Evolutionary conservation across 2,329 filamentous ascomycete species (phyloP).

Genomic region (Eutypella sp.): DNA sequence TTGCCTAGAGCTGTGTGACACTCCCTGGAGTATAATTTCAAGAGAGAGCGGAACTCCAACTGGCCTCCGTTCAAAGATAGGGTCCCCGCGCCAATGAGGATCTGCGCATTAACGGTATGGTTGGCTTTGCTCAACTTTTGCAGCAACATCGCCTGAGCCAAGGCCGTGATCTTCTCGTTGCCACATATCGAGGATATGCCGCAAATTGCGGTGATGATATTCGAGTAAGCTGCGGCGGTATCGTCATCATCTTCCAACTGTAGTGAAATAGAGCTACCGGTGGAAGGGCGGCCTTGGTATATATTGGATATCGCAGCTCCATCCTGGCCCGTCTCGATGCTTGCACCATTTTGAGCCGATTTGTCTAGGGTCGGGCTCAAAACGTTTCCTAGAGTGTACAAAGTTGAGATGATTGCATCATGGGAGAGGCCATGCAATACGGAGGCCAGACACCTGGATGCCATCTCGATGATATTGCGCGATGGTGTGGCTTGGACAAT

Average conservation of each 20-base stretch:
- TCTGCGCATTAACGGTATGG: conserved; percentile 72
- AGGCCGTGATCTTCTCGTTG: conserved; percentile 86
- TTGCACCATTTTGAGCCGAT: conserved; percentile 47
- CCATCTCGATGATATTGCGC: conserved; percentile 64
- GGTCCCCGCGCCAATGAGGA: conserved; percentile 75
- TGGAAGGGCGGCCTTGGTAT: conserved; percentile 53
- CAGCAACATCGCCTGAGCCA: conserved; percentile 93
- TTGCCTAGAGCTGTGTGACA: conserved; percentile 68
- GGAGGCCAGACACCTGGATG: conserved; percentile 79
- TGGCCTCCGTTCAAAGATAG: conserved; percentile 73
- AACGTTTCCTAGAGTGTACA: conserved; percentile 95
- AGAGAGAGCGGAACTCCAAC: conserved; percentile 76
- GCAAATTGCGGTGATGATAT: conserved; percentile 93
- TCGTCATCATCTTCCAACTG: conserved; percentile 73
- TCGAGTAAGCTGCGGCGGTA: conserved; percentile 68
- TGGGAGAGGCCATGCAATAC: conserved; percentile 79
- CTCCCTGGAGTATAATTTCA: conserved; percentile 77
- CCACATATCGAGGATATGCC: conserved; percentile 76
- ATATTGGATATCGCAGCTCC: conserved; percentile 36
- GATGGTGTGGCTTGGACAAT: conserved; percentile 79
- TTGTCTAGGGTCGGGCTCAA: conserved; percentile 67
- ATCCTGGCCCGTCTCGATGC: conserved; percentile 36
- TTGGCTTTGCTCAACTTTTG: conserved; percentile 90
- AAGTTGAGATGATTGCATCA: conserved; percentile 87
- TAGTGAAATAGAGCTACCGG: conserved; percentile 76